Evolutionary conservation across 352 stramenopile species (phyloP).

Genomic region (Globisporangium megalacanthum): DNA sequence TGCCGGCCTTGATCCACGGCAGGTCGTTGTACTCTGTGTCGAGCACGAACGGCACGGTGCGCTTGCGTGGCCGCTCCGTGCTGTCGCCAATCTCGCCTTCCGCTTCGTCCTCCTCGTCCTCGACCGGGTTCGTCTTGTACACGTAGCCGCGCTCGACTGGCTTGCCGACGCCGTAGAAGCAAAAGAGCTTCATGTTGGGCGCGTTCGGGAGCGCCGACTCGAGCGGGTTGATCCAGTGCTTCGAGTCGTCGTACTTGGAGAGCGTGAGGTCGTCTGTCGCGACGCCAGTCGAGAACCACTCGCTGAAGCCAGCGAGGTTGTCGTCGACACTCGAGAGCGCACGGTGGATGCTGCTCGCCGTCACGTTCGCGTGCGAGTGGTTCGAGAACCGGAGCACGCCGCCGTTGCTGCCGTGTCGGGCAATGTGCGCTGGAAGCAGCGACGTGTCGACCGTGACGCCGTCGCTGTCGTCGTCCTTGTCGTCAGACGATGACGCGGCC

Average conservation of each 20-base stretch:
- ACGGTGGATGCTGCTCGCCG: slow-evolving; percentile 36
- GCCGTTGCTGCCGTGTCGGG: slow-evolving; percentile 40
- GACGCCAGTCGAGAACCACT: slow-evolving; percentile 38
- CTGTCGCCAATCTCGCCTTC: slow-evolving; percentile 24
- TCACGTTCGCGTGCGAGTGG: slow-evolving; percentile 47
- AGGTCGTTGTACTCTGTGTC: slow-evolving; percentile 54
- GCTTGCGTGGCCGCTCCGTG: slow-evolving; percentile 25
- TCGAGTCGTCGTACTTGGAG: slow-evolving; percentile 45
- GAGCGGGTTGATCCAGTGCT: slow-evolving; percentile 88
- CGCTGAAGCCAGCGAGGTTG: slow-evolving; percentile 36
- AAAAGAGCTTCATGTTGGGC: slow-evolving; percentile 92
- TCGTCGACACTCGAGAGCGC: slow-evolving; percentile 42
- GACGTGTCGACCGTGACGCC: slow-evolving; percentile 21
- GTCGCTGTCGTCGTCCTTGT: slow-evolving; percentile 6
- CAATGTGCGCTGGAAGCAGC: slow-evolving; percentile 39
- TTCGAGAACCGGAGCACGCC: slow-evolving; percentile 55
- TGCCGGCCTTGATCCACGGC: slow-evolving; percentile 72
- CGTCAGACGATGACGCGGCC: slow-evolving; percentile 3
- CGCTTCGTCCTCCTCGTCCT: slow-evolving; percentile 27
- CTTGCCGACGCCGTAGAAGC: slow-evolving; percentile 91
- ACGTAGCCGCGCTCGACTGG: slow-evolving; percentile 84
- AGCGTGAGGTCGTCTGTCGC: slow-evolving; percentile 31
- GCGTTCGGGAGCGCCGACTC: slow-evolving; percentile 82
- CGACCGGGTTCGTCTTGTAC: slow-evolving; percentile 42
- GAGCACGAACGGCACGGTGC: slow-evolving; percentile 59